Conservation (phyloP, 2,329 filamentous ascomycete genomes). For the Penicillium sp. region DNA sequence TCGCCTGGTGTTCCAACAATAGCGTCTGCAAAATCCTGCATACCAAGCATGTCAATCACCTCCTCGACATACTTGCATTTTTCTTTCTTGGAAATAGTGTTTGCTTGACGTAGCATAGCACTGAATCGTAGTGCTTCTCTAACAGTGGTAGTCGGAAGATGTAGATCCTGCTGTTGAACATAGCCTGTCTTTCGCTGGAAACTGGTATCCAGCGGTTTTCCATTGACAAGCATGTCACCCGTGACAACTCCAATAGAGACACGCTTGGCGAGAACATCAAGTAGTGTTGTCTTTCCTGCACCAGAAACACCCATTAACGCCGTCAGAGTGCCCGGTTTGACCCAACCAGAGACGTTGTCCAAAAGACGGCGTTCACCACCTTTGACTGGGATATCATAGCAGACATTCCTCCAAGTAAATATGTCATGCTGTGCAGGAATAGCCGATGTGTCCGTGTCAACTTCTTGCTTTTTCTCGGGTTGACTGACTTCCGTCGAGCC, state of each 20-base stretch:
- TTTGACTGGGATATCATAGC: conserved; percentile 57
- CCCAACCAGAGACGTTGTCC: conserved; percentile 57
- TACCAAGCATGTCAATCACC: conserved; percentile 77
- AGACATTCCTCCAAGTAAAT: conserved; percentile 58
- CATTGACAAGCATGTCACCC: conserved; percentile 68
- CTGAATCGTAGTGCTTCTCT: conserved; percentile 84
- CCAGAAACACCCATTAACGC: conserved; percentile 64
- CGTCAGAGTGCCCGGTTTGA: conserved; percentile 59
- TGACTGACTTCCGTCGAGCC: conserved; percentile 16
- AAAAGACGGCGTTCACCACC: conserved; percentile 54
- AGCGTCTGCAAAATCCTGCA: conserved; percentile 85
- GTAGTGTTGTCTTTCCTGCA: conserved; percentile 64
- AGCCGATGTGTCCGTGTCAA: conserved; percentile 31
- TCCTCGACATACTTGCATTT: conserved; percentile 85
- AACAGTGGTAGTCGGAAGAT: conserved; percentile 80
- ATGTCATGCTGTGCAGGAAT: conserved; percentile 36
- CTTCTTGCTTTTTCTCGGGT: conserved; percentile 10
- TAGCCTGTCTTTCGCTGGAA: conserved; percentile 69
- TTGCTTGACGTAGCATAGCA: conserved; percentile 79
- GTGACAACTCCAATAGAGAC: conserved; percentile 64
- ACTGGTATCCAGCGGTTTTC: conserved; percentile 55
- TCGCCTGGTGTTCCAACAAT: conserved; percentile 84
- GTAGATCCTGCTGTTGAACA: conserved; percentile 73
- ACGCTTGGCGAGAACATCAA: conserved; percentile 61
- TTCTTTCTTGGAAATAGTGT: conserved; percentile 66